phyloP scores from a whole-genome alignment of 306 rosid species.

The Dalbergia cochinchinensis region DNA sequence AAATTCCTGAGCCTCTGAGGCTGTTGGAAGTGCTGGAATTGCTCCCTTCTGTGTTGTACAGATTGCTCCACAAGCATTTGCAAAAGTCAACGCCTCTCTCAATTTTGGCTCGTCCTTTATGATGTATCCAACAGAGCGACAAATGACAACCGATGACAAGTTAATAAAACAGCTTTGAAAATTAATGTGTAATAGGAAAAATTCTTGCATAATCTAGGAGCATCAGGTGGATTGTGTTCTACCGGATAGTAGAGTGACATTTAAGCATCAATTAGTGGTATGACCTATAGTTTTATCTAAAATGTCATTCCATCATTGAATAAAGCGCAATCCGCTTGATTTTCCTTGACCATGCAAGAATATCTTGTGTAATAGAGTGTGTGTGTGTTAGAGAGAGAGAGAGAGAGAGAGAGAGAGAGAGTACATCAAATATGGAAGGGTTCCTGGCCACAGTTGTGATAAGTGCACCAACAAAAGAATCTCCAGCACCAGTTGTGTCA shows the following conservation, averaged over 20 bases:
- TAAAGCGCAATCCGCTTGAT: too few relatives aligned
- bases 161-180: slow-evolving; percentile 9
- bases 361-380: neutral
- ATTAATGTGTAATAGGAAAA: neutral
- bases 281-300: too few relatives aligned
- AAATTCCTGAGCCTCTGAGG: slow-evolving; percentile 49
- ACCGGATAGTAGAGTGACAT: too few relatives aligned
- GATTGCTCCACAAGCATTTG: slow-evolving; percentile 80
- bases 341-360: too few relatives aligned
- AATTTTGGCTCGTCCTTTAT: slow-evolving; percentile 63
- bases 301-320: too few relatives aligned
- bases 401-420: slow-evolving; percentile 4
- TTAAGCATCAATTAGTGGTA: too few relatives aligned
- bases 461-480: slow-evolving; percentile 72
- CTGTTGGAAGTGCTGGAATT: slow-evolving; percentile 76
- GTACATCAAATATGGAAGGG: slow-evolving; percentile 56
- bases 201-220: too few relatives aligned
- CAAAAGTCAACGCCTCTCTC: slow-evolving; percentile 61
- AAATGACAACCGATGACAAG: neutral
- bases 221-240: too few relatives aligned
- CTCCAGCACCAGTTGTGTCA: slow-evolving; percentile 87
- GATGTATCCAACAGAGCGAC: slow-evolving; percentile 3
- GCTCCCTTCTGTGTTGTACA: slow-evolving; percentile 74
- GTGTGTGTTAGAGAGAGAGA: neutral
- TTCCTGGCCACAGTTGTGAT: slow-evolving; percentile 58